Percentiles rank a stretch among this genome's conserved stretches.
These are phyloP conservation scores for Bidens hawaiensis DNA, from an alignment of 140 eudicot genomes.

Conservation along the genomic window DNA sequence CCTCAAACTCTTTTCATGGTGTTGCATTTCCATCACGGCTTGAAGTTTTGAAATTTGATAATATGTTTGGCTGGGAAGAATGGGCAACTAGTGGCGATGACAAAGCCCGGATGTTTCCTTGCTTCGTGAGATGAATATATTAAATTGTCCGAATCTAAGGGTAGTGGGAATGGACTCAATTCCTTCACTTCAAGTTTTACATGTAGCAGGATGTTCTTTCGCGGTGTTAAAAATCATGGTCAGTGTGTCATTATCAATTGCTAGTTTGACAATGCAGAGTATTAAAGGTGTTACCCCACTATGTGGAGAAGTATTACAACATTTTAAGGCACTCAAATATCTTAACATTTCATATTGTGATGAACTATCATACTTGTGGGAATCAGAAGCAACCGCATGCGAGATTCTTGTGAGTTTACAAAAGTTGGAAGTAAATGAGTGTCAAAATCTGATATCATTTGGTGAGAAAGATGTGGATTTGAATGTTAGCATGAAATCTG, in stretches of 20 bases:
- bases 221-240: not conserved
- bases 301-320: too few relatives aligned
- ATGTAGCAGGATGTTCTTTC: not conserved
- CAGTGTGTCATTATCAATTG: not conserved
- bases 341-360: not conserved
- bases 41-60: slow-evolving; percentile 1
- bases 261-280: not conserved
- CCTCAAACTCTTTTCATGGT: not conserved
- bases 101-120: not conserved
- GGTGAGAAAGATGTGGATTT: not conserved
- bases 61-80: slow-evolving; percentile 16
- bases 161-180: too few relatives aligned
- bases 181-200: not conserved
- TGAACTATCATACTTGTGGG: not conserved
- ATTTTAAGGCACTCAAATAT: too few relatives aligned
- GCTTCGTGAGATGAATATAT: not conserved
- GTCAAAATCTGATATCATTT: not conserved
- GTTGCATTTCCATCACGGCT: slow-evolving; percentile 17
- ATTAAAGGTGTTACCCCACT: not conserved
- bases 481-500: not conserved
- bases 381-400: slow-evolving; percentile 1
- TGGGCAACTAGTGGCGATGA: not conserved
- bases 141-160: not conserved
- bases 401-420: slow-evolving; percentile 3
- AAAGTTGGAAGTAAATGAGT: not conserved